These are phyloP conservation scores for Starmerella gropengiesseri DNA, from an alignment of 805 yeast genomes.

Conservation along the genomic window DNA sequence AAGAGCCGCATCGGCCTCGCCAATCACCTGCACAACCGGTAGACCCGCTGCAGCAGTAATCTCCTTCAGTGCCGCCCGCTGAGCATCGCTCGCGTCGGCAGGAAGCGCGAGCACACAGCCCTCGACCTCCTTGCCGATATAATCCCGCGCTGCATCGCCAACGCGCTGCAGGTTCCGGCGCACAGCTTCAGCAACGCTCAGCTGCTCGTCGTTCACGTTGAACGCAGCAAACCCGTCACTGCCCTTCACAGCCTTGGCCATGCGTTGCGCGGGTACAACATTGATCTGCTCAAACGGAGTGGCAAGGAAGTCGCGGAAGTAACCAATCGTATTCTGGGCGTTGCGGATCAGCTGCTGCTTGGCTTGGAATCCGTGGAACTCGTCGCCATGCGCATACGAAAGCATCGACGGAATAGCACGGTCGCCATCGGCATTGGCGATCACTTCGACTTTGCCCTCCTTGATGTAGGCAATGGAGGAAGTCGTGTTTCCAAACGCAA, in stretches of 20 bases:
- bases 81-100: constrained; percentile 68
- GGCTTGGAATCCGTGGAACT: constrained; percentile 96
- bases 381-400: constrained; percentile 87
- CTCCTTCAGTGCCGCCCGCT: constrained; percentile 50
- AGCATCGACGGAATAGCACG: constrained; percentile 89
- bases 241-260: constrained; percentile 53
- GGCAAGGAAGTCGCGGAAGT: constrained; percentile 91
- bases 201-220: constrained; percentile 33
- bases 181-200: constrained; percentile 67
- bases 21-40: constrained; percentile 72
- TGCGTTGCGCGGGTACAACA: constrained; percentile 47
- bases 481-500: constrained; percentile 92
- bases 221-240: constrained; percentile 59
- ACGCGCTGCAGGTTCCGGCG: constrained; percentile 75
- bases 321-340: constrained; percentile 72
- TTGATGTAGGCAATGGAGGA: constrained; percentile 75
- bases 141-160: constrained; percentile 84
- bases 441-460: constrained; percentile 91
- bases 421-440: constrained; percentile 98
- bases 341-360: constrained; percentile 84
- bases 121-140: constrained; percentile 67
- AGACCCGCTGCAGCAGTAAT: constrained; percentile 64
- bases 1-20: constrained; percentile 87
- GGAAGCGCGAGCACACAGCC: constrained; percentile 87
- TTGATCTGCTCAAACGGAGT: constrained; percentile 59